Base-by-base conservation (phyloP, 2,329 filamentous ascomycete genomes). In the Arthrocladium fulminans region DNA sequence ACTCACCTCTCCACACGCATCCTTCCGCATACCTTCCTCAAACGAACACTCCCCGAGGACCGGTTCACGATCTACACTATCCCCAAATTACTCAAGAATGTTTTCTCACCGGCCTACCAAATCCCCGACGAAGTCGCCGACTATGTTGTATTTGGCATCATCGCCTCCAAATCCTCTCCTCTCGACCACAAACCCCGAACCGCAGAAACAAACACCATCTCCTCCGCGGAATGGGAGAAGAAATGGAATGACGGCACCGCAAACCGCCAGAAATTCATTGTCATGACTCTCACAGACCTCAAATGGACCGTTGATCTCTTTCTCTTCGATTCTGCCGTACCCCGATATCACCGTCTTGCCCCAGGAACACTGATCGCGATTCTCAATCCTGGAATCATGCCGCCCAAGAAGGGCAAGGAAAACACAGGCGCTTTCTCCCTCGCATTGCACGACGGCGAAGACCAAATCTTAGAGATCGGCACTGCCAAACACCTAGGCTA, bases 361-460 rank as follows among this genome's bases (percentile, higher is more conserved):
- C 79, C 87, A 1, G 92, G 92, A n/a, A 96, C 89, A 0, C 77
- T 97, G 1, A 74, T 98, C 48, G 92, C 90, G 3, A 86, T 98
- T 22, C 73, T 98, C 24, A 98, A 98, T 61, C 92, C 92, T 1
- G 81, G 74, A 15, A 84, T 97, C 57, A 86, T 98, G 81, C 88
- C 90, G 2, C 90, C 90, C 0, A 84, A 85, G 0, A 80, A 80
- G 1, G 79, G 82, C 17, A 81, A 81, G 51, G 74, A 80, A 13
- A 86, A 89, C 54, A 90, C 85, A 0, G 88, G 88, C 22, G 80
- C 81, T 25, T 98, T 97, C 67, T 87, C 83, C 43, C 73, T 98
- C 3, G 85, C 88, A 12, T 77, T 98, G 54, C 86, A 84, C 51
- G 90, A 85, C 40, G 88, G 86, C 29, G 85, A 84, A 27, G 92